Conservation (phyloP, 2,329 filamentous ascomycete species). For the Simplicillium sp. region DNA sequence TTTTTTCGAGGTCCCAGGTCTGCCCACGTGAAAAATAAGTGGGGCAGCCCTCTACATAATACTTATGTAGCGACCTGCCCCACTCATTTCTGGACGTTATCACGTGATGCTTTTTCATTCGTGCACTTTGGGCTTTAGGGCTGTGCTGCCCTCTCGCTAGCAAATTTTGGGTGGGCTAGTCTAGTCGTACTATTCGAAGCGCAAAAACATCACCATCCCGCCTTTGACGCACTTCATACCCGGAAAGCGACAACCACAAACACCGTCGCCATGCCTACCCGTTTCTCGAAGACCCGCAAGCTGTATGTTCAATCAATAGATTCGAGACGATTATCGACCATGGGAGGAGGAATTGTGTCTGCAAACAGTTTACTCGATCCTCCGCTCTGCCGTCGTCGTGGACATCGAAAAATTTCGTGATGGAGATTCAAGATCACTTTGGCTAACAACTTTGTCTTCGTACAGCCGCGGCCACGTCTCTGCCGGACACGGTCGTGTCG, state of each 20-base stretch:
- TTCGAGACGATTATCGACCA: slow-evolving; percentile 4
- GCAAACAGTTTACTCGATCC: slow-evolving; percentile 4
- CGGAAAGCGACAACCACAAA: slow-evolving; percentile 33
- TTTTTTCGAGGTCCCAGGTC: too few relatives aligned
- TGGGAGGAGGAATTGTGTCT: slow-evolving; percentile 2
- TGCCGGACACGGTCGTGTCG: slow-evolving; percentile 95
- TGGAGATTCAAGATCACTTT: too few relatives aligned
- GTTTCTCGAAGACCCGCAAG: slow-evolving; percentile 69
- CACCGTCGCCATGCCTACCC: slow-evolving; percentile 60
- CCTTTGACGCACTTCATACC: slow-evolving; percentile 19
- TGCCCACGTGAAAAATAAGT: too few relatives aligned
- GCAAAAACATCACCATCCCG: slow-evolving; percentile 29
- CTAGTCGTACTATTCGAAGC: slow-evolving; percentile 17
- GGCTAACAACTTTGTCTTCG: slow-evolving; percentile 20
- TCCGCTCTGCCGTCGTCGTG: too few relatives aligned
- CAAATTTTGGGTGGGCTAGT: slow-evolving; percentile 20
- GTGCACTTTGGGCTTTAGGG: slow-evolving; percentile 20
- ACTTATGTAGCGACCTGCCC: too few relatives aligned
- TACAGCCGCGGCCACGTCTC: slow-evolving; percentile 91
- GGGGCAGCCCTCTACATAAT: too few relatives aligned
- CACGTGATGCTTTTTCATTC: too few relatives aligned
- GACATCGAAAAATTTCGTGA: too few relatives aligned
- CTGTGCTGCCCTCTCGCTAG: slow-evolving; percentile 30
- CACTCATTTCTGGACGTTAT: too few relatives aligned
- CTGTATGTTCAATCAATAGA: slow-evolving; percentile 45